phyloP scores from a whole-genome alignment of 495 filamentous ascomycete species.

The Aspergillus biplanus region DNA sequence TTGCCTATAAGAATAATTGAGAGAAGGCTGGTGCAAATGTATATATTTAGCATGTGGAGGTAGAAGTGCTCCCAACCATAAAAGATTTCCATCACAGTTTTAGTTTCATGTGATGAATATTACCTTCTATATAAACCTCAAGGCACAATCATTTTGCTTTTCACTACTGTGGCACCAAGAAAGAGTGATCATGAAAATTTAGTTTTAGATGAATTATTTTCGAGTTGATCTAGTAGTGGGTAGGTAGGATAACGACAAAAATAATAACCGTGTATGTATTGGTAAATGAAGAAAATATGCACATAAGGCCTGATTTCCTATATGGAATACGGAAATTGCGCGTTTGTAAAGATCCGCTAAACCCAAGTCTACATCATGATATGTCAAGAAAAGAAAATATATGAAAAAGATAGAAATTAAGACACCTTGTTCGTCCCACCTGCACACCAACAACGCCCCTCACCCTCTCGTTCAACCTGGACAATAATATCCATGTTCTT shows the following conservation, averaged over 20 bases:
- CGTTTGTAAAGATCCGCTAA: neutral
- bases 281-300: slow-evolving; percentile 1
- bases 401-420: slow-evolving; percentile 13
- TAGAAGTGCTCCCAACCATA: neutral
- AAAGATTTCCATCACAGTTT: too few relatives aligned
- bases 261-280: neutral
- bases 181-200: too few relatives aligned
- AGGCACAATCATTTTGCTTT: too few relatives aligned
- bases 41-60: neutral
- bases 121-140: too few relatives aligned
- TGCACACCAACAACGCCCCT: slow-evolving; percentile 80
- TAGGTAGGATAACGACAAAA: too few relatives aligned
- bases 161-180: too few relatives aligned
- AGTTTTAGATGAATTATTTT: too few relatives aligned
- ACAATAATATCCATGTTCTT: slow-evolving; percentile 73
- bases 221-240: too few relatives aligned
- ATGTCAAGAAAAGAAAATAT: neutral
- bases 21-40: too few relatives aligned
- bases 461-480: slow-evolving; percentile 77
- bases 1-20: too few relatives aligned
- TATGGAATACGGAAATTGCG: neutral
- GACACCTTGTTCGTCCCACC: slow-evolving; percentile 44
- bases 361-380: neutral
- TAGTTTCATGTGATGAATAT: too few relatives aligned
- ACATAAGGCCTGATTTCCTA: neutral